Evolutionary conservation across 805 yeast species (phyloP), one percentile per base, ranked within the genome.

Genomic region (Candida multigemmis): DNA sequence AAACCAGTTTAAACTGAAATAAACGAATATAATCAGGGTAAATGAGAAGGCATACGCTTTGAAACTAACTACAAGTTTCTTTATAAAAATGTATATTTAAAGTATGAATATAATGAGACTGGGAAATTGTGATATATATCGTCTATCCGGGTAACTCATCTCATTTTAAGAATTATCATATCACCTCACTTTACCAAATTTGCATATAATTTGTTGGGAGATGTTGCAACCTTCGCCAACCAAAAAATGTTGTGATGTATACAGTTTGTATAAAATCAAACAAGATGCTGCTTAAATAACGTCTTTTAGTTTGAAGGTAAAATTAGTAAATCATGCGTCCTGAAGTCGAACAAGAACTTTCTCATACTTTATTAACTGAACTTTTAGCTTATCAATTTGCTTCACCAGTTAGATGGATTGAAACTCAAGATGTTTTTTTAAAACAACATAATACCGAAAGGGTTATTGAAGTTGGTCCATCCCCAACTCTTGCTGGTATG

Each of bases 371-470:
- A 40, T 71, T 91, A 53, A 86, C 96, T 15, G 99, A 91, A 71
- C 76, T 91, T 44, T 71, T 91, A 63, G 97, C 98, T 29, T 91
- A 87, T 65, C 99, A 91, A 62, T 91, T 91, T 50, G 99, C 99
- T 26, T 87, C 96, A 36, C 98, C 99, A 25, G 99, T 91, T 40
- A 78, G 97, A 71, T 91, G 99, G 97, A 91, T 93, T 56, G 98
- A 93, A 57, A 91, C 98, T 36, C 99, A 91, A 63, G 98, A 91
- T 65, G 97, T 91, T 33, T 82, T 91, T 53, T 73, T 91, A 54
- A 82, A 83, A 56, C 91, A 86, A 45, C 80, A 75, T 73, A 86
- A 89, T 61, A 81, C 96, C 36, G 98, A 93, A 65, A 75, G 98
- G 51, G 89, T 91, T 36, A 96, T 91, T 41, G 99, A 91, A 61